phyloP scores from a whole-genome alignment of 352 stramenopile genomes.

The Pythium biforme region DNA sequence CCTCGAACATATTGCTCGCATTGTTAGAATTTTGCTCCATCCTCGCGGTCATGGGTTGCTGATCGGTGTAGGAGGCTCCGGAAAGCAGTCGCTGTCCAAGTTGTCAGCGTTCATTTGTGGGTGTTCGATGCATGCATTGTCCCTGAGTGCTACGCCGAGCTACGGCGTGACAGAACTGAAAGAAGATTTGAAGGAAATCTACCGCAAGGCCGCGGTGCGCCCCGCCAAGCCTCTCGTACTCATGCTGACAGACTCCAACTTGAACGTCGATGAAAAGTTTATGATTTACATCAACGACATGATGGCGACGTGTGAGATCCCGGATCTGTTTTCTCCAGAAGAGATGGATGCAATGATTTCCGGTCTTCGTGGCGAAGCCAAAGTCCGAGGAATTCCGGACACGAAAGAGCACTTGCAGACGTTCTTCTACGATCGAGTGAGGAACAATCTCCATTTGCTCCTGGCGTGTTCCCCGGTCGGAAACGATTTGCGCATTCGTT shows the following conservation, averaged over 20 bases:
- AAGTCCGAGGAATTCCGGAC: conserved; percentile 82
- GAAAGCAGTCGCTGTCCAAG: conserved; percentile 90
- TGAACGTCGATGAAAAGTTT: conserved; percentile 81
- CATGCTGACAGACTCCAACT: conserved; percentile 86
- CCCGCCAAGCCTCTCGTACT: conserved; percentile 86
- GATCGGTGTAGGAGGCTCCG: conserved; percentile 80
- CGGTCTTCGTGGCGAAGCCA: conserved; percentile 77
- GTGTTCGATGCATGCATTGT: conserved; percentile 66
- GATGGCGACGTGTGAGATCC: conserved; percentile 69
- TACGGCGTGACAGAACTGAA: conserved; percentile 84
- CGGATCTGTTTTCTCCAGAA: conserved; percentile 84
- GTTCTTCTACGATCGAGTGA: conserved; percentile 89
- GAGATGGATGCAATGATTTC: conserved; percentile 88
- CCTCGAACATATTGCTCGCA: conserved; percentile 86
- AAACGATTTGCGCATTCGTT: conserved; percentile 63
- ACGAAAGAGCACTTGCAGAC: conserved; percentile 88
- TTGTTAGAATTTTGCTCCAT: conserved; percentile 80
- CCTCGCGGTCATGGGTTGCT: conserved; percentile 82
- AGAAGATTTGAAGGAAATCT: conserved; percentile 90
- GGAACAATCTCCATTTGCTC: conserved; percentile 85
- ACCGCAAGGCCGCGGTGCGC: conserved; percentile 82
- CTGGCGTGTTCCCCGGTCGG: conserved; percentile 87
- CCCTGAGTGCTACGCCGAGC: conserved; percentile 43
- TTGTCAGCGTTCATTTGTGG: conserved; percentile 88
- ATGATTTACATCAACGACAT: conserved; percentile 88